These are phyloP conservation scores for Colletotrichum incanum DNA, from an alignment of 2,329 filamentous ascomycete genomes.

Conservation along the genomic window DNA sequence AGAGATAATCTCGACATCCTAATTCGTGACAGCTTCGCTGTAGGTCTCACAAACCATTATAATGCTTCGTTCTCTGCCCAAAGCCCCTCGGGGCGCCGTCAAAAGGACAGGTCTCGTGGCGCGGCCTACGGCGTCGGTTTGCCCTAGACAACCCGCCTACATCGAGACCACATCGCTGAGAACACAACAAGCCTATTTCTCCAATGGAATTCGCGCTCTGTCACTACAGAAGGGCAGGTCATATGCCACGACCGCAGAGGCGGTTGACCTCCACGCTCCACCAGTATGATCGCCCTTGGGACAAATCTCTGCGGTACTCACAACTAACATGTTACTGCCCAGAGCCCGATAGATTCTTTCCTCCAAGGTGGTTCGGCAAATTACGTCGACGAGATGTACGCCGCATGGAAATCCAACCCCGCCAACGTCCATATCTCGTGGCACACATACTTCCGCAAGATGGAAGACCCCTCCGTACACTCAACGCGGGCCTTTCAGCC, in stretches of 20 bases:
- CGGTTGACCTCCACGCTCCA: background rate
- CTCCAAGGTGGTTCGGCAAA: conserved; percentile 96
- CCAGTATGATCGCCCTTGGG: background rate
- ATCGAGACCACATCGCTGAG: background rate
- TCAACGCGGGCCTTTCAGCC: conserved; percentile 97
- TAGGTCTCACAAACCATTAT: background rate
- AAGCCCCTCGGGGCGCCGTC: background rate
- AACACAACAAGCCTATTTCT: background rate
- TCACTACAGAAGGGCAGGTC: background rate
- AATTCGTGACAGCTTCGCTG: background rate
- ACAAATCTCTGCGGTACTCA: background rate
- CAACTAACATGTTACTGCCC: rapidly evolving
- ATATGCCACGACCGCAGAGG: conserved; percentile 1
- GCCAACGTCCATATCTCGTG: conserved; percentile 96
- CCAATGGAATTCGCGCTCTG: background rate
- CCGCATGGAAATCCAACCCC: conserved; percentile 95
- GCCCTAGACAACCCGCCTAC: background rate
- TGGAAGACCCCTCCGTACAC: conserved; percentile 97
- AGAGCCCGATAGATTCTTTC: conserved; percentile 80
- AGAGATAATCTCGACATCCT: background rate
- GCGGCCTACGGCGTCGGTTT: background rate
- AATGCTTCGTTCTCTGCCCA: conserved; percentile 4
- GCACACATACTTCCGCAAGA: conserved; percentile 99
- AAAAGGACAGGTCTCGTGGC: no score
- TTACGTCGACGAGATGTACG: conserved; percentile 99